Percentiles rank a stretch among this genome's conserved stretches.
These are phyloP conservation scores for Mycena rebaudengoi DNA, from an alignment of 768 basidiomycete species.

Conservation along the genomic window DNA sequence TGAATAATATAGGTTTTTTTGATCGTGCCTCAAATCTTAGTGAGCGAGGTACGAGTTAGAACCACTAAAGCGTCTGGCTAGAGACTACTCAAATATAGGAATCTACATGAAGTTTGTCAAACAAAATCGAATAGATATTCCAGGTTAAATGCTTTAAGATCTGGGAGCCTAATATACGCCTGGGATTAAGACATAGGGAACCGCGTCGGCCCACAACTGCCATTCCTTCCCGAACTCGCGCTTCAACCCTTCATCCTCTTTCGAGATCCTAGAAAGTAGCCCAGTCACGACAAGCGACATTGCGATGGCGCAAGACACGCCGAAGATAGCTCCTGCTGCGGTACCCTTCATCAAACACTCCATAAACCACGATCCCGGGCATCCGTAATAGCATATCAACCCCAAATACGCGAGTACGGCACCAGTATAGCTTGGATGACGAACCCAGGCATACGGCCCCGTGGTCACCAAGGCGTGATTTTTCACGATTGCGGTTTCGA, in stretches of 20 bases:
- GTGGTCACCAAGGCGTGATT: slow-evolving; percentile 36
- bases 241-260: slow-evolving; percentile 5
- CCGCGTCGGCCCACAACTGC: background rate
- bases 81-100: no score
- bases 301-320: background rate
- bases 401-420: slow-evolving; percentile 10
- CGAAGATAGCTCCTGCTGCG: background rate
- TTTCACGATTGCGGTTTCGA: slow-evolving; percentile 33
- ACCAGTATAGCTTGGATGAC: slow-evolving; percentile 39
- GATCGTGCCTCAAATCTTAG: no score
- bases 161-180: no score
- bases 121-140: no score
- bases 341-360: slow-evolving; percentile 17
- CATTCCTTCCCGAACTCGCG: slow-evolving; percentile 15
- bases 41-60: no score
- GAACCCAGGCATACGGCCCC: slow-evolving; percentile 34
- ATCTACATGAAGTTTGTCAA: no score
- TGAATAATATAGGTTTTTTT: no score
- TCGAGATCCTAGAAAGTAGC: slow-evolving; percentile 9
- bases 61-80: no score
- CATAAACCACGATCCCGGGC: slow-evolving; percentile 19
- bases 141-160: no score
- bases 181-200: no score
- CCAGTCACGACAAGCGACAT: slow-evolving; percentile 10
- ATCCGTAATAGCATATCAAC: slow-evolving; percentile 1